These are phyloP conservation scores for Parafenestella ontariensis DNA, from an alignment of 2,329 filamentous ascomycete genomes.

Conservation along the genomic window DNA sequence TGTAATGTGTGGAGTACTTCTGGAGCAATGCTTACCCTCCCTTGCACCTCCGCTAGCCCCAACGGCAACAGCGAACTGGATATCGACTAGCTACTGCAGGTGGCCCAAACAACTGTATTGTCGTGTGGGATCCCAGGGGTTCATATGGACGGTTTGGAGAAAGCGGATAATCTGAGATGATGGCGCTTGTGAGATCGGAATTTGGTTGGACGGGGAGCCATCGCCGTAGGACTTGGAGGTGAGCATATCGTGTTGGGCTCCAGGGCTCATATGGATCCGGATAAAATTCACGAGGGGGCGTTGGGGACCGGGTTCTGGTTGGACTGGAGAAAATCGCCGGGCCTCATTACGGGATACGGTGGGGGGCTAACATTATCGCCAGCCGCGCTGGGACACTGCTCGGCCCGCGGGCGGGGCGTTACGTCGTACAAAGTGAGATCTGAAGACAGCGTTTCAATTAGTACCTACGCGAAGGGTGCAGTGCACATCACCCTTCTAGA, in stretches of 20 bases:
- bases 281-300: too few species aligned
- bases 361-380: not conserved
- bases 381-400: not conserved
- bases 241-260: too few species aligned
- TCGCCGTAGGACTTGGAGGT: too few species aligned
- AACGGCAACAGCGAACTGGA: not conserved
- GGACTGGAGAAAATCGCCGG: not conserved
- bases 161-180: not conserved
- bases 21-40: not conserved
- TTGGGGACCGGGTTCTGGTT: not conserved
- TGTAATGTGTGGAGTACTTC: not conserved
- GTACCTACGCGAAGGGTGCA: not conserved
- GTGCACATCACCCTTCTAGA: not conserved
- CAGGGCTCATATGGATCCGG: too few species aligned
- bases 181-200: not conserved
- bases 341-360: too few species aligned
- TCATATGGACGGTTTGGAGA: not conserved
- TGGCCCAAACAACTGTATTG: not conserved
- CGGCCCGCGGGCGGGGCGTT: not conserved
- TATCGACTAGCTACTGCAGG: not conserved
- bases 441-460: not conserved
- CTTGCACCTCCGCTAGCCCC: too few species aligned
- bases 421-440: not conserved
- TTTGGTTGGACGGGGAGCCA: not conserved
- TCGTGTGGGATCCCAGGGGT: not conserved